These are phyloP conservation scores for Acacia concinna DNA, from an alignment of 331 rosid species.

Conservation along the genomic window DNA sequence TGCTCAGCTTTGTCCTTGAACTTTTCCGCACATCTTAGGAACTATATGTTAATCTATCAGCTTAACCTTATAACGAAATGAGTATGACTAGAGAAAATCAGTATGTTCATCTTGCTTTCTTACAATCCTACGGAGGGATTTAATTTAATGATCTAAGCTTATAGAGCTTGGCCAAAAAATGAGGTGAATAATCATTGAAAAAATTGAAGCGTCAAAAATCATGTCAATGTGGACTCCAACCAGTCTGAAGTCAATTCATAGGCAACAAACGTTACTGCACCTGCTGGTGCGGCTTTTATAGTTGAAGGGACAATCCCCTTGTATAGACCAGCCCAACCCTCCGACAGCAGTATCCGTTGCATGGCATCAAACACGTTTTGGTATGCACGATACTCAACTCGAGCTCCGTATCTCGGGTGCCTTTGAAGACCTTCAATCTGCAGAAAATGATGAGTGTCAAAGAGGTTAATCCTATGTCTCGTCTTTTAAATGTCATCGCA, in stretches of 20 bases:
- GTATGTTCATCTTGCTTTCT: conserved; percentile 26
- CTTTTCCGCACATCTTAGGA: conserved; percentile 22
- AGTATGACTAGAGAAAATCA: conserved; percentile 3
- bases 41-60: conserved; percentile 18
- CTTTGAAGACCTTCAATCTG: conserved; percentile 86
- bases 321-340: conserved; percentile 88
- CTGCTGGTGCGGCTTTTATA: conserved; percentile 89
- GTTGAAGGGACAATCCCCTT: conserved; percentile 90
- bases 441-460: conserved; percentile 12
- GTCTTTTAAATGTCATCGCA: conserved; percentile 23
- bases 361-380: conserved; percentile 73
- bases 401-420: conserved; percentile 87
- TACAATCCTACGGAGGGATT: conserved; percentile 31
- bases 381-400: conserved; percentile 70
- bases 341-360: conserved; percentile 49
- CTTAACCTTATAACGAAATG: conserved; percentile 8
- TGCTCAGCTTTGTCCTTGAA: neutral
- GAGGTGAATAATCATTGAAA: conserved; percentile 14
- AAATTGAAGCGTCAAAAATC: conserved; percentile 12
- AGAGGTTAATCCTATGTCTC: neutral
- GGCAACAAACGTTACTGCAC: conserved; percentile 91
- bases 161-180: conserved; percentile 35
- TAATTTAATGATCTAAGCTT: conserved; percentile 11
- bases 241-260: conserved; percentile 76
- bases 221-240: conserved; percentile 60